Conservation (phyloP, 768 basidiomycete genomes). For the Tylopilus subfusipes region DNA sequence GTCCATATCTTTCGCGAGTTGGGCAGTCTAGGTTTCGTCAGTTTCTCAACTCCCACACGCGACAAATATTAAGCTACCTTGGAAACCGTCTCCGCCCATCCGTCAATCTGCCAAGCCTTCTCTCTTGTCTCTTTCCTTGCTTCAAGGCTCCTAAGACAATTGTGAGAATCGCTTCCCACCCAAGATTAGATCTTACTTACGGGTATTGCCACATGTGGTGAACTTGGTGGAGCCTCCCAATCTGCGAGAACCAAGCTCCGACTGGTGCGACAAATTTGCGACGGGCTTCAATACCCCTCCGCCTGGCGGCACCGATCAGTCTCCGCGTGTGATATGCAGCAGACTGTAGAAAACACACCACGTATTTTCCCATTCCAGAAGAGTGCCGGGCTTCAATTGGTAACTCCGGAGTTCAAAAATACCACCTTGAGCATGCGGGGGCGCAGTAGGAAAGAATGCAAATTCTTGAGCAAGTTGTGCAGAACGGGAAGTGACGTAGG, state of each 20-base stretch:
- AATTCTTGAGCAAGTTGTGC: constrained; percentile 90
- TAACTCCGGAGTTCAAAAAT: constrained; percentile 93
- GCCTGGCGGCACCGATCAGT: constrained; percentile 46
- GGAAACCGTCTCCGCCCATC: constrained; percentile 92
- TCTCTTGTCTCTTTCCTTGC: constrained; percentile 81
- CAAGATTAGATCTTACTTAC: constrained; percentile 43
- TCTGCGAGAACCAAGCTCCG: constrained; percentile 90
- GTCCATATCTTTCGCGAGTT: constrained; percentile 84
- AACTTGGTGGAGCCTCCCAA: constrained; percentile 81
- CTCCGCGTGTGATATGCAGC: not conserved
- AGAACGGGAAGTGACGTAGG: constrained; percentile 67
- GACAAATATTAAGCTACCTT: constrained; percentile 51
- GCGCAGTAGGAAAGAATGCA: constrained; percentile 89
- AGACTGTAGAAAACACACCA: constrained; percentile 51
- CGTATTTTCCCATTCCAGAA: constrained; percentile 92
- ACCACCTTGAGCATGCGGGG: constrained; percentile 83
- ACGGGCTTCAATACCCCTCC: constrained; percentile 91
- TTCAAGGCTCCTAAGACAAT: constrained; percentile 56
- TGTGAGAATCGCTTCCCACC: constrained; percentile 9
- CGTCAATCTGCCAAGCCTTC: constrained; percentile 90
- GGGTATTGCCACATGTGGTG: constrained; percentile 98
- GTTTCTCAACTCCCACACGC: not conserved
- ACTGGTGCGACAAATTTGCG: constrained; percentile 81
- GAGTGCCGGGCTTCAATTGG: constrained; percentile 79
- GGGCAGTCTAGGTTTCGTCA: constrained; percentile 64